Percentiles rank a stretch among this genome's conserved stretches.
phyloP scores from a whole-genome alignment of 768 basidiomycete genomes.

The Kwoniella dendrophila region DNA sequence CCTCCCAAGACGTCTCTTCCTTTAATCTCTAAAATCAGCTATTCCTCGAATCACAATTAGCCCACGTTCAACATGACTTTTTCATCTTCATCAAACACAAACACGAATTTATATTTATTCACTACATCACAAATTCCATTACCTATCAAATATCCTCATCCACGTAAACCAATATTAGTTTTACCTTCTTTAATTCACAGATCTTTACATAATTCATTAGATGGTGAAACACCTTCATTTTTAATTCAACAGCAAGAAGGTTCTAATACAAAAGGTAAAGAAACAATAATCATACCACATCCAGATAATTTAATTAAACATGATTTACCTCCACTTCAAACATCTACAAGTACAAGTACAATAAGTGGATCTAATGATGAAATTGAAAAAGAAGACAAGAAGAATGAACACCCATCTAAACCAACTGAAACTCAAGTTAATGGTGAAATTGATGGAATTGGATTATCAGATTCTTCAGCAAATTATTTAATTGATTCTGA shows the following conservation, averaged over 20 bases:
- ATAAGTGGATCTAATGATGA: no score
- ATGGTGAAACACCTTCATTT: slow-evolving; percentile 29
- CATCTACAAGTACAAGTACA: not conserved
- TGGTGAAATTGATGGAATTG: slow-evolving; percentile 4
- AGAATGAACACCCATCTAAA: not conserved
- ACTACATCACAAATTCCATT: slow-evolving; percentile 51
- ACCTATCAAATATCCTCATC: slow-evolving; percentile 43
- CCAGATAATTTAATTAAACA: slow-evolving; percentile 42
- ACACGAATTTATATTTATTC: slow-evolving; percentile 33
- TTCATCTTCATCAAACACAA: slow-evolving; percentile 10
- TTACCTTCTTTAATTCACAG: slow-evolving; percentile 52
- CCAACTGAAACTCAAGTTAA: not conserved
- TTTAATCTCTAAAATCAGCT: no score
- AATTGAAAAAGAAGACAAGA: not conserved
- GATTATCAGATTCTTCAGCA: not conserved
- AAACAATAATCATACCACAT: slow-evolving; percentile 35
- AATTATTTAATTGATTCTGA: slow-evolving; percentile 27
- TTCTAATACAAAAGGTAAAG: no score
- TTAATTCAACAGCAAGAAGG: not conserved
- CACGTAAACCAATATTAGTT: slow-evolving; percentile 38
- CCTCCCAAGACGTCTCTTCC: no score
- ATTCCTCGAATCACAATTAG: no score
- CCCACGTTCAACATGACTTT: not conserved
- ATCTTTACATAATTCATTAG: slow-evolving; percentile 47
- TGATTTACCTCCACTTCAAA: slow-evolving; percentile 27